Percentiles rank a stretch among this genome's conserved stretches.
Evolutionary conservation across 1,284 basidiomycete species (phyloP).

Genomic region (Moesziomyces aphidis): DNA sequence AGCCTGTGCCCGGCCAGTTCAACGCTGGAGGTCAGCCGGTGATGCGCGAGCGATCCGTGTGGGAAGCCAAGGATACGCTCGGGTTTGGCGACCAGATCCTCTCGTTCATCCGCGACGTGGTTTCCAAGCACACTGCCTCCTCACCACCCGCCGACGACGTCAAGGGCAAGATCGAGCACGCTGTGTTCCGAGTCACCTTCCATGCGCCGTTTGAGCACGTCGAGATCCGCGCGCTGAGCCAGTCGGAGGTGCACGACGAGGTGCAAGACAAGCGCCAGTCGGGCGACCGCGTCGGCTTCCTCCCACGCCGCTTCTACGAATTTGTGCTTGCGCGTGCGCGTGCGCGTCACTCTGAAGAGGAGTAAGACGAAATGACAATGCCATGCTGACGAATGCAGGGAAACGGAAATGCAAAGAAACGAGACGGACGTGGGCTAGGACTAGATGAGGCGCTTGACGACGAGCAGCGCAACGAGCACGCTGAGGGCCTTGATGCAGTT

Average conservation of each 20-base stretch:
- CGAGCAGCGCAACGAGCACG: constrained; percentile 37
- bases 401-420: neutral
- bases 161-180: constrained; percentile 15
- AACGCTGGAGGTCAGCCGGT: constrained; percentile 73
- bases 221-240: constrained; percentile 11
- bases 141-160: neutral
- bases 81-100: constrained; percentile 79
- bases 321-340: constrained; percentile 29
- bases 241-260: neutral
- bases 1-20: constrained; percentile 74
- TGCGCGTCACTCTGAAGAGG: neutral
- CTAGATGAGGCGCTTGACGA: constrained; percentile 42
- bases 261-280: neutral
- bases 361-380: no score
- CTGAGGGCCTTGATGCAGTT: constrained; percentile 44
- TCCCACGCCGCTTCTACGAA: constrained; percentile 46
- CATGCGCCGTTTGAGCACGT: constrained; percentile 48
- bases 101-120: constrained; percentile 71
- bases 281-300: constrained; percentile 48
- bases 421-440: no score
- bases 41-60: constrained; percentile 79
- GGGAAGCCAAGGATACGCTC: constrained; percentile 82
- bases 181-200: constrained; percentile 56
- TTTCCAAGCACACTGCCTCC: constrained; percentile 7
- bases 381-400: constrained; percentile 6